Evolutionary conservation across 2,329 filamentous ascomycete genomes (phyloP), one percentile per base, ranked within the genome.

Genomic region (Tolypocladium endophyticum): DNA sequence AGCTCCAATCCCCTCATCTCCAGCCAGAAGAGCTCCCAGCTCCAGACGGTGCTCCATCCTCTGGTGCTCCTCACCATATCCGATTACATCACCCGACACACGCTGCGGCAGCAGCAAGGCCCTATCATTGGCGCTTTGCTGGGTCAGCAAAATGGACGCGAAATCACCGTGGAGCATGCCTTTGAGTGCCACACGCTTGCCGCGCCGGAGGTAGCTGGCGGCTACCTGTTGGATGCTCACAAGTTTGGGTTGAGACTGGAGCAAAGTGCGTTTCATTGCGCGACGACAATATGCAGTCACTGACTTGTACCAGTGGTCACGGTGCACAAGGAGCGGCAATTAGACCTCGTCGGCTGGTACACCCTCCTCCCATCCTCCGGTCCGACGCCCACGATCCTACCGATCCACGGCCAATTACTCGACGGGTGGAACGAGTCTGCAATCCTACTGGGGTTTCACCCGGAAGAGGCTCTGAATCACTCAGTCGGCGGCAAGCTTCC

Each of bases 1-100:
- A 64, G 61, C 61, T 58, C 64, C 65, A 87, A 86, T 66, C 77
- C 85, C 58, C 79, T 90, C 62, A 71, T 91, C 55, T 89, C 87
- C 7, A 80, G 79, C 60, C 81, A 85, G 68, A 88, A 86, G 73
- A 81, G 85, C 65, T 82, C 83, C 50, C 90, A 94, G 73, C 84
- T 95, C 53, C 87, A 91, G 64, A 85, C 92, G 59, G 86, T 92
- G 67, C 85, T 99, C 23, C 94, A 99, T 70, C 94, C 94, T 33
- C 87, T 99, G 56, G 92, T 96, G 58, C 88, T 97, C 65, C 89
- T 99, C 75, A 95, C 89, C 64, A 94, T 99, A 68, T 96, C 93
- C 66, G 94, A 99, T 74, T 95, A 96, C 73, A 92, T 97, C 72
- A 96, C 93, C 61, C 86, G 94, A 61, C 92, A 96, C 73, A 90